phyloP scores from a whole-genome alignment of 768 basidiomycete genomes.

The Plicaturopsis crispa region DNA sequence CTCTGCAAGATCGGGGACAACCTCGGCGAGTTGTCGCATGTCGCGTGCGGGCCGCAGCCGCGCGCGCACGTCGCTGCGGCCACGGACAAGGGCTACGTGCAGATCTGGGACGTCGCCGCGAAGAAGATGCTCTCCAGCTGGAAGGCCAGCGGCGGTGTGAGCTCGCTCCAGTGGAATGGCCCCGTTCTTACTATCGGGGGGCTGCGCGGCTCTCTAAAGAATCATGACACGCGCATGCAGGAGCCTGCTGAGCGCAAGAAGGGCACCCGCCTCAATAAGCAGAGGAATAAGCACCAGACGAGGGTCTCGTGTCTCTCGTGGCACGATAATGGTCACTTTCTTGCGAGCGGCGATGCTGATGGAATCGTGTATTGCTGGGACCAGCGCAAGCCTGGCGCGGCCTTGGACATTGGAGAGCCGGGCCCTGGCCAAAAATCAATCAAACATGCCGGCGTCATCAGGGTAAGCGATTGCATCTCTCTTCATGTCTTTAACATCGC shows the following conservation, averaged over 20 bases:
- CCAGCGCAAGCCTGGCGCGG: too few relatives aligned
- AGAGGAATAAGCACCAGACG: slow-evolving; percentile 63
- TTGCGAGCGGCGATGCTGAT: slow-evolving; percentile 72
- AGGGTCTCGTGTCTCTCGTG: slow-evolving; percentile 60
- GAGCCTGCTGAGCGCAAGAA: slow-evolving; percentile 33
- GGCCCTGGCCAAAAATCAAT: too few relatives aligned
- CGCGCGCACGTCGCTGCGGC: slow-evolving; percentile 45
- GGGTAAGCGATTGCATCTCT: too few relatives aligned
- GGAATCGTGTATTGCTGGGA: slow-evolving; percentile 81
- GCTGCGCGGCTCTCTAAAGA: slow-evolving; percentile 61
- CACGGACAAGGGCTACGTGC: slow-evolving; percentile 54
- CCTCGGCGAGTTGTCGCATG: slow-evolving; percentile 34
- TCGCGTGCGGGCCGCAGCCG: slow-evolving; percentile 31
- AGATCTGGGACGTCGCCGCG: slow-evolving; percentile 64
- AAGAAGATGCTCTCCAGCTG: slow-evolving; percentile 46
- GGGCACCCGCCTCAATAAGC: slow-evolving; percentile 43
- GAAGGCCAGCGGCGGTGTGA: slow-evolving; percentile 49
- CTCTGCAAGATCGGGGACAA: slow-evolving; percentile 41
- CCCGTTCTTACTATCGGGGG: slow-evolving; percentile 61
- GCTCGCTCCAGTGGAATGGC: slow-evolving; percentile 60
- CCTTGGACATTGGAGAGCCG: too few relatives aligned
- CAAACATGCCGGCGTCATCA: too few relatives aligned
- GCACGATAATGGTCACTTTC: slow-evolving; percentile 55
- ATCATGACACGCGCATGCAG: slow-evolving; percentile 61
- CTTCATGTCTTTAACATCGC: too few relatives aligned